These are phyloP conservation scores for Talaromyces sp. DNA, from an alignment of 2,329 filamentous ascomycete genomes.

Conservation along the genomic window DNA sequence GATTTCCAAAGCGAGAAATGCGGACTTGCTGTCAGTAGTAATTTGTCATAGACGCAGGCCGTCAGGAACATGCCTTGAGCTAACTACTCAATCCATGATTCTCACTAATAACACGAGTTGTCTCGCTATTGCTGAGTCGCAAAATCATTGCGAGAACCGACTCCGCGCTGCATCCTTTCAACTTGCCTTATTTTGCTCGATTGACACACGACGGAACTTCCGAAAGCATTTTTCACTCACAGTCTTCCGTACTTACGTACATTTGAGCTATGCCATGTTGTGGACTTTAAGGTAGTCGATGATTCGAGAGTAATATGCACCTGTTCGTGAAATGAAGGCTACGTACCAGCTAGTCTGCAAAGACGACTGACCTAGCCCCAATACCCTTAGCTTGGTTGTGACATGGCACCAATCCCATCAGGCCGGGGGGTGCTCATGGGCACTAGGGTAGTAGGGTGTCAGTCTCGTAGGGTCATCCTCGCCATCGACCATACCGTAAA, in stretches of 20 bases:
- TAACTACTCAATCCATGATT: neutral
- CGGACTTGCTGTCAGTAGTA: neutral
- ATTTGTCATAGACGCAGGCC: too few species aligned
- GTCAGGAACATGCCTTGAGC: neutral
- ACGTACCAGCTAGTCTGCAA: neutral
- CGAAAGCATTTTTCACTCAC: neutral
- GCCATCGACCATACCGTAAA: neutral
- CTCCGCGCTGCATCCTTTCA: neutral
- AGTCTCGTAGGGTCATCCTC: neutral
- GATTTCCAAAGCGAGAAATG: neutral
- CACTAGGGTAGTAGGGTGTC: neutral
- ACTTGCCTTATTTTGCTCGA: neutral
- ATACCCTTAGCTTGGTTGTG: neutral
- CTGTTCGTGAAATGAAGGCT: neutral
- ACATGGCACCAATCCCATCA: neutral
- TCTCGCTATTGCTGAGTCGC: slow-evolving; percentile 1
- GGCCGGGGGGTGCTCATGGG: neutral
- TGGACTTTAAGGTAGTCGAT: neutral
- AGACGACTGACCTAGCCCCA: neutral
- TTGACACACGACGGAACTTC: neutral
- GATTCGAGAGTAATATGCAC: neutral
- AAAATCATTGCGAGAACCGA: neutral
- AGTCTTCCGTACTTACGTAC: neutral
- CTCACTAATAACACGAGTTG: neutral
- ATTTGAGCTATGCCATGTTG: too few species aligned